Base-by-base conservation (phyloP, 176 grass and related monocot genomes). In the Urochloa ruziziensis region DNA sequence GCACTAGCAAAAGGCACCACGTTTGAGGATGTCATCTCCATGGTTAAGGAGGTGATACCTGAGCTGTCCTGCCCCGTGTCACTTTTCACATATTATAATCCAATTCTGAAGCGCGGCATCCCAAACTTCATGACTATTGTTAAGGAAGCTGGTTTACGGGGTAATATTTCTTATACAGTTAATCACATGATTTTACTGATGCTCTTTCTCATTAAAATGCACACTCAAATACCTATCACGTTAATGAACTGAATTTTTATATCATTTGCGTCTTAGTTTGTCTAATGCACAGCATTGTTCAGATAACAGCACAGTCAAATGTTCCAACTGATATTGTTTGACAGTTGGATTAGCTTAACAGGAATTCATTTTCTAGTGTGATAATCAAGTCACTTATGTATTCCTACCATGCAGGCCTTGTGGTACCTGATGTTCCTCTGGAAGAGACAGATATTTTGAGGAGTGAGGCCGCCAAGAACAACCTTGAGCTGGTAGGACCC, bases 11-110 rank as follows among this genome's bases (percentile, higher is more conserved):
- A 94, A 69, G 97, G 97, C 84, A 91, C 89, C 30, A 96, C 84
- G 17, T 99, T 99, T 81, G 87, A 99, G 87, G 66, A 92, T 85
- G 93, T 99, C 25, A 92, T 99, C 75, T 94, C 93, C 61, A 99
- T 99, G 97, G 72, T 96, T 37, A 96, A 81, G 68, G 91, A 92
- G 87, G 97, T 99, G 43, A 49, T 94, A 81, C 97, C 97, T 75
- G 79, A 99, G 37, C 78, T 99, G 48, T 99, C 93, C 52, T 99
- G 97, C 78, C 97, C 97, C 14, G n/a, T 99, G 25, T 87, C 97
- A 2, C 87, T 99, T 73, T 99, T 99, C 80, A 95, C 93, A 62
- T 98, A 98, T 69, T 95, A 98, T 42, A 98, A 98, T 83, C 96
- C 96, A 3, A 98, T 98, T 78, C 66, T 98, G 72, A 98, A 98